Base-by-base conservation (phyloP, 768 basidiomycete species). In the Lactifluus volemus region DNA sequence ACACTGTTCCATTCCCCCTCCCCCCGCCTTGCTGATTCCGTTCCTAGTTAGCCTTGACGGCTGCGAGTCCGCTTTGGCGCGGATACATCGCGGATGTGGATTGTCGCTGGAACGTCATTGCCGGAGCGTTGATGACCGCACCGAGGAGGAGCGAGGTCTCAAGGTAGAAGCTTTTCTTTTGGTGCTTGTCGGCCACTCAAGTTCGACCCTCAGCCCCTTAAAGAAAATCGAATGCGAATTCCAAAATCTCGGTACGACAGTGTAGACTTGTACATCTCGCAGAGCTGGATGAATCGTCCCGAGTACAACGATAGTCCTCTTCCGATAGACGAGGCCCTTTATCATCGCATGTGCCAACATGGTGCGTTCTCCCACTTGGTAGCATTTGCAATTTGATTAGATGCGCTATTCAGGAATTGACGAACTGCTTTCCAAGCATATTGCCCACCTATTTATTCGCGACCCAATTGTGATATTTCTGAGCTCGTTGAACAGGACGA, bases 181-280 rank as follows among this genome's bases (percentile, higher is more conserved):
- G 34, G 32, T 55, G 48, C 36, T 56, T 55, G 54, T 53, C 49
- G 5, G 49, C 53, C n/a, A 32, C 11, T 25, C 42, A 53, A 65
- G n/a, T 34, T 50, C 45, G n/a, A 29, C 30, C 39, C 30, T 17
- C 32, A 96, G 93, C 92, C 92, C 8, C 72, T 96, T 60, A 79
- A 87, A 70, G 76, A 88, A 53, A 84, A 84, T 67, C 79, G 81
- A 63, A 89, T 84, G 72, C 74, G 75, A 53, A 96, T 99, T 69
- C 93, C 96, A 1, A 99, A 99, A 75, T 98, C 96, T 34, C 85
- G 97, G 61, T 99, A 99, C 71, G 95, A 94, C 72, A 94, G 91
- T 65, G 96, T 99, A 21, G 91, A 94, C 71, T 77, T 91, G 65
- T 98, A 99, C 71, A 83, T 99, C 53, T 94, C 96, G 5, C 82